Evolutionary conservation across 2,329 filamentous ascomycete species (phyloP).

Genomic region (Claviceps paspali): DNA sequence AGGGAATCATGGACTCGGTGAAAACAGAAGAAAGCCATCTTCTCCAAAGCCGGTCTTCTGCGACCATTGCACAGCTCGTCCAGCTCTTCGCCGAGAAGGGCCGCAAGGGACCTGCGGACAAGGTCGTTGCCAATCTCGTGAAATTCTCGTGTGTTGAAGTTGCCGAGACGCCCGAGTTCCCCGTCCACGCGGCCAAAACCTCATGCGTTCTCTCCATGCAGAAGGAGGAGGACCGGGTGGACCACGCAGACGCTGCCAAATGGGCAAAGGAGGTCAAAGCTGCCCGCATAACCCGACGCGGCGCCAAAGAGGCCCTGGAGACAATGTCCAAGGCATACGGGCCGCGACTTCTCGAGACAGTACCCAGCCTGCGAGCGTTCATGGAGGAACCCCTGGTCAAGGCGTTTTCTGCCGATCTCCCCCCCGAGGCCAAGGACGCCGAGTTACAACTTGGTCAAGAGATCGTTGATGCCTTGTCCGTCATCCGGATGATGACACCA

Average conservation of each 20-base stretch:
- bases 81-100: constrained; percentile 68
- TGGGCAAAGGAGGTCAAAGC: constrained; percentile 82
- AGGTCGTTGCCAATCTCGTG: constrained; percentile 87
- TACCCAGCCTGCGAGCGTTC: constrained; percentile 65
- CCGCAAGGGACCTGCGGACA: constrained; percentile 76
- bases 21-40: constrained; percentile 88
- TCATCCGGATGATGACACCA: constrained; percentile 83
- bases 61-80: constrained; percentile 73
- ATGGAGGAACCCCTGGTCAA: constrained; percentile 69
- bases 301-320: constrained; percentile 87
- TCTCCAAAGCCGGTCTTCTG: constrained; percentile 73
- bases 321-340: constrained; percentile 73
- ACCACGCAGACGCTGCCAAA: constrained; percentile 79
- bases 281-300: constrained; percentile 77
- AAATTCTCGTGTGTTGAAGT: constrained; percentile 98
- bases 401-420: constrained; percentile 59
- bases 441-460: constrained; percentile 72
- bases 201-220: constrained; percentile 80
- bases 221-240: constrained; percentile 91
- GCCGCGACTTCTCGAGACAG: constrained; percentile 57
- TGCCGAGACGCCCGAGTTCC: constrained; percentile 91
- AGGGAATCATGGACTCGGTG: constrained; percentile 95
- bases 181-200: constrained; percentile 62
- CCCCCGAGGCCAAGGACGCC: constrained; percentile 56
- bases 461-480: constrained; percentile 85